Evolutionary conservation across 2,329 filamentous ascomycete genomes (phyloP), one percentile per base, ranked within the genome.

Genomic region (Calonectria crousiana): DNA sequence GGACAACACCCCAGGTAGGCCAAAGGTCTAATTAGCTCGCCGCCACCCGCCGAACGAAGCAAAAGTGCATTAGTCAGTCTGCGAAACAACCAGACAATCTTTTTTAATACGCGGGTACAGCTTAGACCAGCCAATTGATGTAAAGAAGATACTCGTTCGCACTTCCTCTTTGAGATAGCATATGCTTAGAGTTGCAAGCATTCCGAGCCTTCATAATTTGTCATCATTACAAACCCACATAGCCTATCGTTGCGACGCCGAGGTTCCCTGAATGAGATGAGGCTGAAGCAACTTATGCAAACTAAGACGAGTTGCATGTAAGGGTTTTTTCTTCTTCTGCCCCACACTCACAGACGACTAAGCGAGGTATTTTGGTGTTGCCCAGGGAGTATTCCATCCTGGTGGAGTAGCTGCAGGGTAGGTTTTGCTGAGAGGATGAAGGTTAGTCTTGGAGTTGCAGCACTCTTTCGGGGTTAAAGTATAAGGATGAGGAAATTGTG

Each of bases 321-420:
- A 60, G 32, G 53, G 56, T 11, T 14, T 56, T 26, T 38, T 36
- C 34, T 6, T 36, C 36, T 6, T 20, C 32, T 26, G 34, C 36
- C 56, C 56, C 56, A 62, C 56, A 62, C 56, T 36, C 56, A 62
- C 56, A 62, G 56, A 14, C 23, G 36, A 23, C 56, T 62, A 41
- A 62, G 23, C 56, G 56, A 62, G 23, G 56, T 30, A 34, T 28
- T 36, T 62, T 41, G 34, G 23, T 41, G 34, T 62, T 62, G 36
- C 34, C 18, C 10, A 14, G 56, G 34, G 16, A 62, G 23, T 1
- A 28, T 62, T 6, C 23, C 32, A n/a, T 23, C n/a, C 38, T 36
- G 23, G 56, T 62, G 56, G 56, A 62, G 56, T 13, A 41, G 34
- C 32, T 41, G 56, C 34, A 38, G 56, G 56, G 56, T 62, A 62